Conservation (phyloP, 2,329 filamentous ascomycete genomes). For the Pyrenophora graminea region DNA sequence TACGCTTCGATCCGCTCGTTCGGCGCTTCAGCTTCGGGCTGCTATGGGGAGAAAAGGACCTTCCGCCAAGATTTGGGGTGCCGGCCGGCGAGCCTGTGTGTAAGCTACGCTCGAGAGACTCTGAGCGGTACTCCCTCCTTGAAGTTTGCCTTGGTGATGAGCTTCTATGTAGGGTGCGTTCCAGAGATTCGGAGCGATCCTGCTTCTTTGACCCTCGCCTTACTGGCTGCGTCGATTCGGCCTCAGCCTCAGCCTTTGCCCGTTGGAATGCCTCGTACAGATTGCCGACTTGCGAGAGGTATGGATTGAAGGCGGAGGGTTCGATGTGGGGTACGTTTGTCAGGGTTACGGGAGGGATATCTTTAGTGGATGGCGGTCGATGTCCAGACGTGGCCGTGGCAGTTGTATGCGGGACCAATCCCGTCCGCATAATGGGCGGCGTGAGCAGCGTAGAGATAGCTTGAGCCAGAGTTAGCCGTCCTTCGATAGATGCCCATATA, state of each 20-base stretch:
- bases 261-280: slow-evolving; percentile 88
- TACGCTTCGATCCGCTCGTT: slow-evolving; percentile 61
- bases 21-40: slow-evolving; percentile 55
- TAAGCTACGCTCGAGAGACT: slow-evolving; percentile 2
- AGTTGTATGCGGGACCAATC: slow-evolving; percentile 77
- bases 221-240: slow-evolving; percentile 55
- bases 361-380: slow-evolving; percentile 79
- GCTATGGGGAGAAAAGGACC: slow-evolving; percentile 51
- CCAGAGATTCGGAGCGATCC: slow-evolving; percentile 55
- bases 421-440: slow-evolving; percentile 85
- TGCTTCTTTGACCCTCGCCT: slow-evolving; percentile 56
- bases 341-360: slow-evolving; percentile 91
- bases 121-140: too few relatives aligned
- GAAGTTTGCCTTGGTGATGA: too few relatives aligned
- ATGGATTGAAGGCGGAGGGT: slow-evolving; percentile 76
- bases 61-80: slow-evolving; percentile 48
- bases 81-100: slow-evolving; percentile 38
- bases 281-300: slow-evolving; percentile 81
- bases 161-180: slow-evolving; percentile 38
- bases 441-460: slow-evolving; percentile 94
- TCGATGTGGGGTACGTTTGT: slow-evolving; percentile 87
- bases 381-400: slow-evolving; percentile 72
- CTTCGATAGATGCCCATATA: background rate
- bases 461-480: slow-evolving; percentile 42
- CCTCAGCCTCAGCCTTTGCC: slow-evolving; percentile 76